Evolutionary conservation across 1,139 yeast genomes (phyloP).

Genomic region (Spathaspora sp.): DNA sequence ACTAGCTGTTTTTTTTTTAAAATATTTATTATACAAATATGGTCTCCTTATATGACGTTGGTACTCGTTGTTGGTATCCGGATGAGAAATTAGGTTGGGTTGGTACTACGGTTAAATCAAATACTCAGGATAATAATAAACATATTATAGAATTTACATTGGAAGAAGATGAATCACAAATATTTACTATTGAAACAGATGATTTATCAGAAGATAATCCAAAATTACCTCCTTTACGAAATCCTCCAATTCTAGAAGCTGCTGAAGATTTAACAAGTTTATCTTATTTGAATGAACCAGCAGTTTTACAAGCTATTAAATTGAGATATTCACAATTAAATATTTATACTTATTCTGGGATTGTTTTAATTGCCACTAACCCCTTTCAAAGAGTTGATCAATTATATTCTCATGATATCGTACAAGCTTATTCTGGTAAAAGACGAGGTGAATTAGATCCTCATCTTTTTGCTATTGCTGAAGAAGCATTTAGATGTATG

Average conservation of each 20-base stretch:
- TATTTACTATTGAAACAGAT: conserved; percentile 54
- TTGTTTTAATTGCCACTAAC: conserved; percentile 93
- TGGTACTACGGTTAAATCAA: conserved; percentile 73
- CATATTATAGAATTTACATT: conserved; percentile 58
- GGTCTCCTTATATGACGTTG: conserved; percentile 29
- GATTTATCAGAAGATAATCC: conserved; percentile 49
- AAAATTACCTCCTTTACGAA: conserved; percentile 79
- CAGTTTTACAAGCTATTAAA: conserved; percentile 90
- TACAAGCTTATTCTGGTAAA: conserved; percentile 91
- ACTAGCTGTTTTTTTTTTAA: neutral
- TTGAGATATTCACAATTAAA: conserved; percentile 85
- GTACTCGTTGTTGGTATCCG: conserved; percentile 92
- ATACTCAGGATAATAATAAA: conserved; percentile 48
- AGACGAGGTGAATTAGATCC: conserved; percentile 95
- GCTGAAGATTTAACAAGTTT: conserved; percentile 92
- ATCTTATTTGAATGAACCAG: conserved; percentile 93
- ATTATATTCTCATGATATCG: conserved; percentile 85
- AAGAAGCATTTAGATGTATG: conserved; percentile 97
- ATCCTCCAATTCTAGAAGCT: conserved; percentile 91
- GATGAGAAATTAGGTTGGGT: conserved; percentile 89
- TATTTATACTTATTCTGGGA: conserved; percentile 95
- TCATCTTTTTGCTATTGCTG: conserved; percentile 96
- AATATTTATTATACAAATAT: conserved; percentile 4
- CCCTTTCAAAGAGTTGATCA: conserved; percentile 94
- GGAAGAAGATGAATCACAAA: conserved; percentile 55